phyloP scores from a whole-genome alignment of 1,284 basidiomycete species.

The Melampsora abietis-canadensis region DNA sequence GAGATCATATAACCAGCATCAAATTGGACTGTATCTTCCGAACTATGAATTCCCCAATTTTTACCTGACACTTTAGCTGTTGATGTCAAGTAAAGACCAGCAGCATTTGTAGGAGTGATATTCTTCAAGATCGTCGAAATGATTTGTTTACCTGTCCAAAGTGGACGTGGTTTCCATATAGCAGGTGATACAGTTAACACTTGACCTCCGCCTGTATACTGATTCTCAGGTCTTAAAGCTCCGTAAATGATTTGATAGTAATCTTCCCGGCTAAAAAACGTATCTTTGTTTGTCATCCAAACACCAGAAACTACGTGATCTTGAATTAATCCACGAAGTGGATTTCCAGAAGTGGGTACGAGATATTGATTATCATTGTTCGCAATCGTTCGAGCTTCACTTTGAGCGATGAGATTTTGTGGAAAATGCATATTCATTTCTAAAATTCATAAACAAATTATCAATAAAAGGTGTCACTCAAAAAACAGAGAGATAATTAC shows the following conservation, averaged over 20 bases:
- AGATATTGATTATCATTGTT: slow-evolving; percentile 99
- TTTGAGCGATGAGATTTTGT: slow-evolving; percentile 87
- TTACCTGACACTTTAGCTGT: slow-evolving; percentile 80
- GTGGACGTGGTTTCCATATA: slow-evolving; percentile 80
- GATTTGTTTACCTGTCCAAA: slow-evolving; percentile 99
- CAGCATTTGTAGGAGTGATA: slow-evolving; percentile 75
- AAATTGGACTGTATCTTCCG: slow-evolving; percentile 83
- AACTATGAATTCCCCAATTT: slow-evolving; percentile 65
- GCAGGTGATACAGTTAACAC: slow-evolving; percentile 83
- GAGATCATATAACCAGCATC: slow-evolving; percentile 87
- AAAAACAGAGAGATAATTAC: slow-evolving; percentile 46
- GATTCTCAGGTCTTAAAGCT: slow-evolving; percentile 82
- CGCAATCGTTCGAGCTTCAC: slow-evolving; percentile 88
- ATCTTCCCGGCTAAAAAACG: slow-evolving; percentile 91
- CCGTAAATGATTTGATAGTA: slow-evolving; percentile 97
- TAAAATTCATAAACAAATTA: slow-evolving; percentile 50
- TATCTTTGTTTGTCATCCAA: slow-evolving; percentile 96
- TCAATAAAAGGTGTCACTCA: background rate
- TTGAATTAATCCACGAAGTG: slow-evolving; percentile 94
- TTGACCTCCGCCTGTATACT: slow-evolving; percentile 65
- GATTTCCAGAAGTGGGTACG: slow-evolving; percentile 95
- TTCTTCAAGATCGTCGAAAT: slow-evolving; percentile 89
- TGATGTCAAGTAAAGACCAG: slow-evolving; percentile 79
- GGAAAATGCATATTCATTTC: slow-evolving; percentile 99
- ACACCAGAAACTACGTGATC: slow-evolving; percentile 98